Evolutionary conservation across 2,329 filamentous ascomycete genomes (phyloP).

Genomic region (Colletotrichum viniferum): DNA sequence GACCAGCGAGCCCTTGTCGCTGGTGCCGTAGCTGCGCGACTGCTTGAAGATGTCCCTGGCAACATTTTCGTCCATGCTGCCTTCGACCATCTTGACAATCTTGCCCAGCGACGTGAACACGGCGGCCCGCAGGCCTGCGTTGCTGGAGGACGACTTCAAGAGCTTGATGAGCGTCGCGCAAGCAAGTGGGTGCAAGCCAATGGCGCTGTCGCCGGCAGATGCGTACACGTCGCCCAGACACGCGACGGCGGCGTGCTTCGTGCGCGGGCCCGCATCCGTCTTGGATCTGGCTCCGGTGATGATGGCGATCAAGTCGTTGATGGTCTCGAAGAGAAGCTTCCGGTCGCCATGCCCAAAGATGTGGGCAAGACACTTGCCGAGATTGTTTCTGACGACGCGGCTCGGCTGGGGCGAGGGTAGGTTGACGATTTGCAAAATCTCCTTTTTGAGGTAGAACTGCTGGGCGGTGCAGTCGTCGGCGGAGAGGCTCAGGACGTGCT

Average conservation of each 20-base stretch:
- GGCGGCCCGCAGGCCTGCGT: slow-evolving; percentile 82
- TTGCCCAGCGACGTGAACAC: slow-evolving; percentile 78
- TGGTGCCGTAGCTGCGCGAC: slow-evolving; percentile 73
- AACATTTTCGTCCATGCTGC: slow-evolving; percentile 80
- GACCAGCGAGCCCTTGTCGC: slow-evolving; percentile 84
- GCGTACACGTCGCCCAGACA: slow-evolving; percentile 90
- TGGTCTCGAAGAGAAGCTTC: slow-evolving; percentile 90
- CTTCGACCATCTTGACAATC: slow-evolving; percentile 75
- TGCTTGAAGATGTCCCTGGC: slow-evolving; percentile 96
- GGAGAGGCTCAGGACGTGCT: slow-evolving; percentile 76
- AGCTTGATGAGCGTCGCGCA: slow-evolving; percentile 77
- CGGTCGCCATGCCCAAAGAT: slow-evolving; percentile 87
- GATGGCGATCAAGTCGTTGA: slow-evolving; percentile 83
- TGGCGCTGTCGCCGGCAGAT: slow-evolving; percentile 91
- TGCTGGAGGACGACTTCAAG: slow-evolving; percentile 77
- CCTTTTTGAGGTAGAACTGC: slow-evolving; percentile 90
- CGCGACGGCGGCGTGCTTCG: slow-evolving; percentile 85
- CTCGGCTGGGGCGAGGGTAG: slow-evolving; percentile 82
- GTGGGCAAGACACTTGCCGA: slow-evolving; percentile 82
- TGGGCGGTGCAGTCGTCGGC: slow-evolving; percentile 84
- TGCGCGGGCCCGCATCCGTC: slow-evolving; percentile 75
- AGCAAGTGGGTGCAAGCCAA: slow-evolving; percentile 78
- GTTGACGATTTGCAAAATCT: slow-evolving; percentile 91
- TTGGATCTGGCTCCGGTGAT: slow-evolving; percentile 76
- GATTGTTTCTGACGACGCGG: slow-evolving; percentile 85